A percentile compares a stretch with the other conserved stretches of the same genome.
Conservation (phyloP, 306 rosid species). For the Cucurbita moschata region DNA sequence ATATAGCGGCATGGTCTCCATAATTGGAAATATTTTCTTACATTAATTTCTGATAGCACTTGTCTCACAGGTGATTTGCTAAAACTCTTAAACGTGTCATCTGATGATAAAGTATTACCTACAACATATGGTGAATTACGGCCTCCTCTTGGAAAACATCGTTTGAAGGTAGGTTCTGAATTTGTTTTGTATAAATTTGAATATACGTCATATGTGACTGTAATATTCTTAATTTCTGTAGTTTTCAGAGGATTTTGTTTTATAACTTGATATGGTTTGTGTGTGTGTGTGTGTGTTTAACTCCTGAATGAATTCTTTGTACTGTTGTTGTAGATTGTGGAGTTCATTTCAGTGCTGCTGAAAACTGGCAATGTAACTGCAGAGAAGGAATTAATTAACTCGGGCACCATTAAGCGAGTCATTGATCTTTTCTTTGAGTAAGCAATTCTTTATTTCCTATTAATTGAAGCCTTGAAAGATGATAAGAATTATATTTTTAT, state of each 20-base stretch:
- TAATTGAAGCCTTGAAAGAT: neutral
- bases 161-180: conserved; percentile 59
- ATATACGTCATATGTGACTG: neutral
- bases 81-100: conserved; percentile 52
- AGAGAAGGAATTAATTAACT: conserved; percentile 69
- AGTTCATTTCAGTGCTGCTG: conserved; percentile 80
- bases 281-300: neutral
- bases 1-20: neutral
- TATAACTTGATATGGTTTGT: neutral
- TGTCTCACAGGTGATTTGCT: conserved; percentile 69
- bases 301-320: conserved; percentile 8
- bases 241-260: neutral
- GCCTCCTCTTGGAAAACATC: conserved; percentile 98
- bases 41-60: neutral
- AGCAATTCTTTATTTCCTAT: conserved; percentile 15
- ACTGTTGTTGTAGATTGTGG: conserved; percentile 56
- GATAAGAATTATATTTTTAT: neutral
- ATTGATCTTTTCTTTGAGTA: conserved; percentile 97
- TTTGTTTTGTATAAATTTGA: neutral
- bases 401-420: conserved; percentile 74
- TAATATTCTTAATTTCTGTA: neutral
- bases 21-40: neutral
- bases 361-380: conserved; percentile 69
- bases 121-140: conserved; percentile 89
- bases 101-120: conserved; percentile 65